Conservation (phyloP, 352 stramenopile species). For the Phytophthora fragariaefolia region DNA sequence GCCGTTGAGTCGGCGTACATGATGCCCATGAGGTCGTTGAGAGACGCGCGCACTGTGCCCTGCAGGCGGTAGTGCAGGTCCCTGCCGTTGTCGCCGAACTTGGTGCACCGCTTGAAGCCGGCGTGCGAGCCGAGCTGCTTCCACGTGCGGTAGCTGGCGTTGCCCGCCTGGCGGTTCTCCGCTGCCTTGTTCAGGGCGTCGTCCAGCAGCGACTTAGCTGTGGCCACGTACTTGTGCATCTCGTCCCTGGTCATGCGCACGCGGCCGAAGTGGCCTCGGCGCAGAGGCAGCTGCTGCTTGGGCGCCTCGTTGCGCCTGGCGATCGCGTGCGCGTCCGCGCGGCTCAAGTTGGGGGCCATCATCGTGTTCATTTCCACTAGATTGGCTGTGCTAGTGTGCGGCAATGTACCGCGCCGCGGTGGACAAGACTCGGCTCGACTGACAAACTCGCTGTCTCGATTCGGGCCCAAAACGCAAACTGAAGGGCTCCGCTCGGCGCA, state of each 20-base stretch:
- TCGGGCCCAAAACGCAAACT: slow-evolving; percentile 36
- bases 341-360: slow-evolving; percentile 36
- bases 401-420: neutral
- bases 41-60: slow-evolving; percentile 53
- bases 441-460: slow-evolving; percentile 11
- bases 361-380: slow-evolving; percentile 34
- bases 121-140: slow-evolving; percentile 57
- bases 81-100: slow-evolving; percentile 44
- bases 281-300: slow-evolving; percentile 54
- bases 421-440: slow-evolving; percentile 1
- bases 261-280: slow-evolving; percentile 52
- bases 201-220: slow-evolving; percentile 51
- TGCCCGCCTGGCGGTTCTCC: slow-evolving; percentile 50
- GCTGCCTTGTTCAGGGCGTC: slow-evolving; percentile 47
- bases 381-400: neutral
- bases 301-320: slow-evolving; percentile 25
- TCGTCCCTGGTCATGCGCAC: slow-evolving; percentile 43
- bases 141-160: slow-evolving; percentile 54
- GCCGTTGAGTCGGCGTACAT: slow-evolving; percentile 60
- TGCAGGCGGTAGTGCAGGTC: slow-evolving; percentile 65
- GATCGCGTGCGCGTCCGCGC: slow-evolving; percentile 42
- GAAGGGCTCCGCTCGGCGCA: slow-evolving; percentile 16
- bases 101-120: slow-evolving; percentile 68
- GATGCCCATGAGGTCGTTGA: slow-evolving; percentile 69
- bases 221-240: slow-evolving; percentile 48